These are phyloP conservation scores for Vicia sativa DNA, from an alignment of 306 rosid species.

Conservation along the genomic window DNA sequence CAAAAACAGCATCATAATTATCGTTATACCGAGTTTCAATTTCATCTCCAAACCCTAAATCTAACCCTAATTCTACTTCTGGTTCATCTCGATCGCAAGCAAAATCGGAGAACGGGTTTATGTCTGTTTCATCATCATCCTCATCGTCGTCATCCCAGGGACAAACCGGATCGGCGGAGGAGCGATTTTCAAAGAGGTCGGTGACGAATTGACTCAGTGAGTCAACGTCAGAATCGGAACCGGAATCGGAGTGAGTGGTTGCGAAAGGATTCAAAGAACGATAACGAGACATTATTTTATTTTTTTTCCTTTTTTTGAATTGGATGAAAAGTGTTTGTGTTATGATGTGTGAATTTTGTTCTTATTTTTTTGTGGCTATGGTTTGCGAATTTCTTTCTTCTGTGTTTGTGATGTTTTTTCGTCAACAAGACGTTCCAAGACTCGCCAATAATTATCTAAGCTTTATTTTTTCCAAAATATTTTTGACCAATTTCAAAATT, in stretches of 20 bases:
- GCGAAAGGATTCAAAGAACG: constrained; percentile 49
- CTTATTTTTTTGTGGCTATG: neutral
- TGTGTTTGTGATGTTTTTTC: neutral
- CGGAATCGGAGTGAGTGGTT: constrained; percentile 48
- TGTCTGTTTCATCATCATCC: constrained; percentile 25
- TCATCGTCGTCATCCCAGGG: constrained; percentile 15
- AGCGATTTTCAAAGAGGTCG: constrained; percentile 62
- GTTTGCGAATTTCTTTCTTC: neutral
- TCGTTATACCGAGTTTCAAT: constrained; percentile 19
- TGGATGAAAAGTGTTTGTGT: neutral
- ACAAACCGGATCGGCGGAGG: constrained; percentile 9
- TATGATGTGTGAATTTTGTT: constrained; percentile 32
- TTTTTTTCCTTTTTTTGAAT: neutral
- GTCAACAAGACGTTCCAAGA: too few relatives aligned
- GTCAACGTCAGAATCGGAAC: constrained; percentile 52
- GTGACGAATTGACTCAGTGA: constrained; percentile 76
- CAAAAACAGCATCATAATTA: constrained; percentile 33
- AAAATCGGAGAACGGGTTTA: constrained; percentile 51
- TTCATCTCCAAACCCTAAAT: constrained; percentile 46
- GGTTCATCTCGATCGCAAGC: constrained; percentile 40
- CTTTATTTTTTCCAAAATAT: too few relatives aligned
- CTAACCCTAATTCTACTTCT: constrained; percentile 47
- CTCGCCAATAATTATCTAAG: too few relatives aligned
- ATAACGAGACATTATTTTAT: constrained; percentile 38
- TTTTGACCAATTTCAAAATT: too few relatives aligned